phyloP scores from a whole-genome alignment of 148 eudicot species.

The Cornus florida region DNA sequence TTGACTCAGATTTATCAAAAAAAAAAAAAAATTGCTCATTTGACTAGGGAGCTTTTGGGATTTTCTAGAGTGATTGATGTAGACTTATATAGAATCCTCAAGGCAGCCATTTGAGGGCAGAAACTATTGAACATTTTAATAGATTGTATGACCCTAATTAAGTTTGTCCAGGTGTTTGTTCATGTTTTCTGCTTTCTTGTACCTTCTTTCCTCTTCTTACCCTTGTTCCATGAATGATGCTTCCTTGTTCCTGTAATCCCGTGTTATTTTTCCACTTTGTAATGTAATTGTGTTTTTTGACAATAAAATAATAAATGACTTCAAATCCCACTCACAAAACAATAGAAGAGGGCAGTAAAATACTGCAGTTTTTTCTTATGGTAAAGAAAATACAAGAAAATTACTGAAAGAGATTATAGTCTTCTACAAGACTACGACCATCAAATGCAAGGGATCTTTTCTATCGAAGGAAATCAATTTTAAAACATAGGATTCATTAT shows the following conservation, averaged over 20 bases:
- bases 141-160: not conserved
- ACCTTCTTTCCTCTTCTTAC: not conserved
- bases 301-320: not conserved
- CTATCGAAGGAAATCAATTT: not conserved
- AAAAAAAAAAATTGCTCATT: too few relatives aligned
- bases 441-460: not conserved
- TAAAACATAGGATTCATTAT: not conserved
- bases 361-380: not conserved
- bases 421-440: not conserved
- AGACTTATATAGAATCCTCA: not conserved
- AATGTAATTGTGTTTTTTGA: not conserved
- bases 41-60: too few relatives aligned
- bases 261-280: not conserved
- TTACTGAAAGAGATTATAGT: not conserved
- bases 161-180: not conserved
- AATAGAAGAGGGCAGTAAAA: not conserved
- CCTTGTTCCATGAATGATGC: not conserved
- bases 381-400: too few relatives aligned
- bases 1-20: too few relatives aligned
- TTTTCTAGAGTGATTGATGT: not conserved
- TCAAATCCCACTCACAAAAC: not conserved
- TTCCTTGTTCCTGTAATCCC: not conserved
- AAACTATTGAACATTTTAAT: not conserved
- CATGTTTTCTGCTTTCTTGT: not conserved
- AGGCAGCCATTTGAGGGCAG: not conserved